phyloP scores from a whole-genome alignment of 2,329 filamentous ascomycete genomes.

The Hypoxylon sp. region DNA sequence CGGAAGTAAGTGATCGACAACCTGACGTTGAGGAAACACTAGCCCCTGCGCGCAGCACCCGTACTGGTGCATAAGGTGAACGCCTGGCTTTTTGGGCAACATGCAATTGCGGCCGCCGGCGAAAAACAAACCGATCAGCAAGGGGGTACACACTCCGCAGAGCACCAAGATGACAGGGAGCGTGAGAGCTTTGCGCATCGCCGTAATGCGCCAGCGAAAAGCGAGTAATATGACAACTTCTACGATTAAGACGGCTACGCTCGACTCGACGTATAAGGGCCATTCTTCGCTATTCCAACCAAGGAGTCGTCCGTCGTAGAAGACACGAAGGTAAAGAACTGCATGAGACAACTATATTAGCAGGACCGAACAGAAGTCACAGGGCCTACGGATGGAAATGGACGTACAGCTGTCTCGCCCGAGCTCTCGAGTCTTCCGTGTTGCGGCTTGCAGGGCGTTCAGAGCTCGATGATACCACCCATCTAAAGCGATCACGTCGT shows the following conservation, averaged over 20 bases:
- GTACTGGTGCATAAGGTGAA: constrained; percentile 47
- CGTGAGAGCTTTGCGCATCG: constrained; percentile 30
- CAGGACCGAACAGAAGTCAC: neutral
- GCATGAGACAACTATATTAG: constrained; percentile 16
- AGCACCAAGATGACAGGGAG: constrained; percentile 31
- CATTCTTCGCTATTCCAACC: constrained; percentile 51
- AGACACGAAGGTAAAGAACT: constrained; percentile 49
- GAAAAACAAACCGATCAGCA: constrained; percentile 48
- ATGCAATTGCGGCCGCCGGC: constrained; percentile 47
- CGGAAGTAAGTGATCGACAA: constrained; percentile 44
- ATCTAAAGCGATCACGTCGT: constrained; percentile 48
- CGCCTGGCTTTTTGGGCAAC: constrained; percentile 41
- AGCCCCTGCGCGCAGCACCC: constrained; percentile 50
- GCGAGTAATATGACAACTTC: constrained; percentile 32
- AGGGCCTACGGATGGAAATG: neutral
- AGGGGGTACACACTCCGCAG: constrained; percentile 43
- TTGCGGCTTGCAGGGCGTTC: constrained; percentile 40
- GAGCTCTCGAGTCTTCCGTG: constrained; percentile 41
- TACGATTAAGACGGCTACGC: constrained; percentile 28
- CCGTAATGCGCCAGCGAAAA: constrained; percentile 33
- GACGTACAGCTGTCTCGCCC: constrained; percentile 44
- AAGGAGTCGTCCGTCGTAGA: constrained; percentile 47
- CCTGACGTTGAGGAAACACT: constrained; percentile 44
- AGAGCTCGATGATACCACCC: constrained; percentile 47
- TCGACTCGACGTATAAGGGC: constrained; percentile 43